Evolutionary conservation across 805 yeast genomes (phyloP).

Genomic region (Saturnispora diversa): DNA sequence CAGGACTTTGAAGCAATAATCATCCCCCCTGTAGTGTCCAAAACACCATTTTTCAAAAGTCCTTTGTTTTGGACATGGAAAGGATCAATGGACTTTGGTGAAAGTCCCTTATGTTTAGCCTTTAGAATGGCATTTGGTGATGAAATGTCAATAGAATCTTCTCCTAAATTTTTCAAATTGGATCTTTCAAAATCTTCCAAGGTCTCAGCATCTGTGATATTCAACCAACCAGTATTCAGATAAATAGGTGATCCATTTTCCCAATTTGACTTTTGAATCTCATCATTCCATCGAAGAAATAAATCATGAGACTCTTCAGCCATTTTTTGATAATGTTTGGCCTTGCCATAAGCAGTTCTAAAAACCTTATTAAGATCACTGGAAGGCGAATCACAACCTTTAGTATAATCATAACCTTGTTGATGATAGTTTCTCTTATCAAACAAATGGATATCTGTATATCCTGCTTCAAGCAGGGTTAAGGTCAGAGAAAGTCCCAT

Average conservation of each 20-base stretch:
- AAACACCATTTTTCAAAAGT: conserved; percentile 15
- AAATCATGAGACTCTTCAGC: conserved; percentile 15
- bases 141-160: conserved; percentile 8
- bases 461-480: conserved; percentile 17
- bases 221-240: conserved; percentile 16
- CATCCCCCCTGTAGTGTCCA: conserved; percentile 28
- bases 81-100: conserved; percentile 15
- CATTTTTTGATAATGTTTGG: conserved; percentile 16
- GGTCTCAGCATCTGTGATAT: conserved; percentile 13
- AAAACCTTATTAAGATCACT: conserved; percentile 21
- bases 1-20: conserved; percentile 29
- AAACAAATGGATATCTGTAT: conserved; percentile 15
- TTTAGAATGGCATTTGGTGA: conserved; percentile 12
- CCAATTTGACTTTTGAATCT: conserved; percentile 13
- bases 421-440: conserved; percentile 16
- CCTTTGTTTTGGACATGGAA: conserved; percentile 11
- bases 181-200: conserved; percentile 10
- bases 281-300: conserved; percentile 19
- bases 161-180: conserved; percentile 16
- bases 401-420: conserved; percentile 15
- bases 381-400: conserved; percentile 20
- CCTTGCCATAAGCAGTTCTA: conserved; percentile 18
- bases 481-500: conserved; percentile 41
- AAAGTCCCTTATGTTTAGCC: conserved; percentile 11
- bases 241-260: conserved; percentile 17